phyloP scores from a whole-genome alignment of 106 monocot genomes.

The Apostasia shenzhenica region DNA sequence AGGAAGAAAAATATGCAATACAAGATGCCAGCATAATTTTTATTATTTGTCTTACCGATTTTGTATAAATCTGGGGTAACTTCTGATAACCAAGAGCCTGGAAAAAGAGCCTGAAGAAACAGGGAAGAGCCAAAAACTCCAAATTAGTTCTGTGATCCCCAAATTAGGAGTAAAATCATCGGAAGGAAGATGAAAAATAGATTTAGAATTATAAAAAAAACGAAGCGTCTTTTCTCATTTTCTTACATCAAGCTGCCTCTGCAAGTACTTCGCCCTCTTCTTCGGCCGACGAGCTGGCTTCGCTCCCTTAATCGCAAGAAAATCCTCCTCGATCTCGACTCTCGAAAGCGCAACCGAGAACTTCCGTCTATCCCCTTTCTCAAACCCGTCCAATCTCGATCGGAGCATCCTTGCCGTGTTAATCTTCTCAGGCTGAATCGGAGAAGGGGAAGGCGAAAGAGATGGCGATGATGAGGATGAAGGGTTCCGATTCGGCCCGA shows the following conservation, averaged over 20 bases:
- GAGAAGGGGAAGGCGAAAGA: slow-evolving; percentile 1
- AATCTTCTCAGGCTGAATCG: background rate
- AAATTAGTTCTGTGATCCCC: background rate
- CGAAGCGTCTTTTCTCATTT: background rate
- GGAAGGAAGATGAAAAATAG: background rate
- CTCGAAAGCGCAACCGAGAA: slow-evolving; percentile 62
- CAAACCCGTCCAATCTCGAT: slow-evolving; percentile 31
- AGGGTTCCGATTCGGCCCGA: background rate
- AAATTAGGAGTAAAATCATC: background rate
- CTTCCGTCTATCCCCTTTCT: slow-evolving; percentile 80
- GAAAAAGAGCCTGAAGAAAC: slow-evolving; percentile 20
- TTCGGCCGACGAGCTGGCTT: slow-evolving; percentile 68
- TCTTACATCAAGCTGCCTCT: slow-evolving; percentile 26
- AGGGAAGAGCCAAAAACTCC: background rate
- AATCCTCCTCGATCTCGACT: slow-evolving; percentile 80
- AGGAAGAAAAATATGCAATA: background rate
- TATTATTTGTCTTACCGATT: slow-evolving; percentile 7
- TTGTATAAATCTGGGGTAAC: slow-evolving; percentile 29
- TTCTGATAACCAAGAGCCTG: slow-evolving; percentile 26
- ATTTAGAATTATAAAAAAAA: background rate
- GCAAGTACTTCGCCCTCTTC: slow-evolving; percentile 54
- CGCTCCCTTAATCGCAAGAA: slow-evolving; percentile 59
- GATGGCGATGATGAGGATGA: background rate
- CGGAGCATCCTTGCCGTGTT: background rate
- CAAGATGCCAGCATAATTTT: background rate